Conservation (phyloP, 148 eudicot species). For the Pharnaceum exiguum region DNA sequence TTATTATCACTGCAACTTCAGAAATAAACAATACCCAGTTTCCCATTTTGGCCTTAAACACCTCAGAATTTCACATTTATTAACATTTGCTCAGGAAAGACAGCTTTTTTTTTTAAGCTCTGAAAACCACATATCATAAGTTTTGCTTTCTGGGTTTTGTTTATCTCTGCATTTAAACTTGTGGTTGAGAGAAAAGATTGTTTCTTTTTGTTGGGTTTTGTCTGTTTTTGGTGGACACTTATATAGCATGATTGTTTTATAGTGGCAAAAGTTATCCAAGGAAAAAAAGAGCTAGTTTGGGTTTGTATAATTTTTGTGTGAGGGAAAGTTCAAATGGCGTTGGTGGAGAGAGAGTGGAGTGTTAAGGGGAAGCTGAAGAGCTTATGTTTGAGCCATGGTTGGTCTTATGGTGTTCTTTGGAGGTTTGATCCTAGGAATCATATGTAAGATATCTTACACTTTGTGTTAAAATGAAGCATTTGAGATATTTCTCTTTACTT, state of each 20-base stretch:
- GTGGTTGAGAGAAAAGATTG: neutral
- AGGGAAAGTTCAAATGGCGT: slow-evolving; percentile 15
- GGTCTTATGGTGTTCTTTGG: slow-evolving; percentile 91
- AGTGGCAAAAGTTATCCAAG: neutral
- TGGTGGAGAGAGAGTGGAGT: slow-evolving; percentile 26
- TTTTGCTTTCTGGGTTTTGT: neutral
- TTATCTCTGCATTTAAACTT: neutral
- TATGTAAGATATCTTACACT: slow-evolving; percentile 37
- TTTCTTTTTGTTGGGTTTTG: neutral
- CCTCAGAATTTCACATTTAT: neutral
- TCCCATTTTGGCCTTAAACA: slow-evolving; percentile 5
- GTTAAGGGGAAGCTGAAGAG: slow-evolving; percentile 43
- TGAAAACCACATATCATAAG: slow-evolving; percentile 22
- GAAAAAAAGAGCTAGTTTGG: neutral
- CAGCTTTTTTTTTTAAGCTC: slow-evolving; percentile 13
- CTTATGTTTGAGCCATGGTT: slow-evolving; percentile 59
- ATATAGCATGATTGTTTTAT: slow-evolving; percentile 16
- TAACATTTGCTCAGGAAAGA: neutral
- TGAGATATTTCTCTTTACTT: too few relatives aligned
- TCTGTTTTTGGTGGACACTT: neutral
- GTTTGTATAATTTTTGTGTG: neutral
- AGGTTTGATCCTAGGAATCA: slow-evolving; percentile 61
- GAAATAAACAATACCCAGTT: slow-evolving; percentile 8
- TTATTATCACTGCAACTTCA: neutral
- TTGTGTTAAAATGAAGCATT: neutral